Percentiles rank a stretch among this genome's conserved stretches.
These are phyloP conservation scores for Aspergillus sp. DNA, from an alignment of 2,329 filamentous ascomycete species.

Conservation along the genomic window DNA sequence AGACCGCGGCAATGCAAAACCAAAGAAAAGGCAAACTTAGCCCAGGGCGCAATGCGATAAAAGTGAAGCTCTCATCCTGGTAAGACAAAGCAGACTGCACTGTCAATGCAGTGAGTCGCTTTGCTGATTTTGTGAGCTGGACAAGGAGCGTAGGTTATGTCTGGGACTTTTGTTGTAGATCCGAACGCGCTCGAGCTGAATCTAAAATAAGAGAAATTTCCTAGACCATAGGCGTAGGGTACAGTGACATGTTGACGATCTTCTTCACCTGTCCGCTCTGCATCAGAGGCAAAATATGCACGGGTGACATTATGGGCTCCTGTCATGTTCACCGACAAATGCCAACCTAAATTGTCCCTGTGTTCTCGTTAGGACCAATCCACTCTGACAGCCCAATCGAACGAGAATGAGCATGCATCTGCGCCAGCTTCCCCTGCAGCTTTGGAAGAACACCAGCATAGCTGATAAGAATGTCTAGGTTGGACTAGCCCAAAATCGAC, in stretches of 20 bases:
- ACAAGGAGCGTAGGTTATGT: constrained; percentile 8
- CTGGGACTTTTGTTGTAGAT: neutral
- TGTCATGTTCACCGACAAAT: constrained; percentile 4
- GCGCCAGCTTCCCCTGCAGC: neutral
- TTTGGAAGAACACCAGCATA: constrained; percentile 25
- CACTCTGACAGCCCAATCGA: neutral
- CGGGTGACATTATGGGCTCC: constrained; percentile 5
- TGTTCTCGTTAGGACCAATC: neutral
- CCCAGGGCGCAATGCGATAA: constrained; percentile 39
- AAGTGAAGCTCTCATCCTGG: constrained; percentile 35
- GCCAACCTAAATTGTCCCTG: constrained; percentile 4
- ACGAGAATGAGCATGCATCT: neutral
- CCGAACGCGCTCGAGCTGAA: constrained; percentile 4
- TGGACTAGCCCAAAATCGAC: constrained; percentile 18
- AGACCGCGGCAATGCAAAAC: neutral
- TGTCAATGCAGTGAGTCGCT: constrained; percentile 42
- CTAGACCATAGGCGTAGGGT: neutral
- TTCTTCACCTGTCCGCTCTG: constrained; percentile 2
- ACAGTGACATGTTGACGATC: constrained; percentile 4
- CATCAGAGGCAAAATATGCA: constrained; percentile 2
- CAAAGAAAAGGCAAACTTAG: constrained; percentile 24
- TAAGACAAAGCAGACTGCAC: constrained; percentile 26
- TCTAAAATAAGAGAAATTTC: neutral
- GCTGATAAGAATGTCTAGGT: constrained; percentile 37
- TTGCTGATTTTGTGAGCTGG: constrained; percentile 43